A percentile compares a stretch with the other conserved stretches of the same genome.
phyloP scores from a whole-genome alignment of 2,329 filamentous ascomycete genomes.

The Colletotrichum tropicale region DNA sequence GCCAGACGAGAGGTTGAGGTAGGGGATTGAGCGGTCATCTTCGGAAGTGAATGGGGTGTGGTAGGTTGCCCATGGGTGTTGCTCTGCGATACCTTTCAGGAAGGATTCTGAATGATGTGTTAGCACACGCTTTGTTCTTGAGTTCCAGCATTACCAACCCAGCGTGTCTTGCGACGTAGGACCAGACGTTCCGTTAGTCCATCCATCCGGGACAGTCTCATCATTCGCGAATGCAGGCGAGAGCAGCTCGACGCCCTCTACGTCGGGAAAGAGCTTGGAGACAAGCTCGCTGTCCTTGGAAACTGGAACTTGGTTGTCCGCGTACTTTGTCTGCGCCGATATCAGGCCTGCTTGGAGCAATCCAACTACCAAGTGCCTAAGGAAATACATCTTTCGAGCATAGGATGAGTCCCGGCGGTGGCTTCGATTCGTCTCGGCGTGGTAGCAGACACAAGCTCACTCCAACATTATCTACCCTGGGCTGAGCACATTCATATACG shows the following conservation, averaged over 20 bases:
- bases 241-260: constrained; percentile 22
- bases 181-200: constrained; percentile 28
- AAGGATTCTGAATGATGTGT: constrained; percentile 17
- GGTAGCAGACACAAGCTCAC: too few species aligned
- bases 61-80: constrained; percentile 25
- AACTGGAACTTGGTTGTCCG: not conserved
- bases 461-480: too few species aligned
- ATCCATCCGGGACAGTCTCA: constrained; percentile 23
- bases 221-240: constrained; percentile 28
- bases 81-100: constrained; percentile 19
- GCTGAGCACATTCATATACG: too few species aligned
- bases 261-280: not conserved
- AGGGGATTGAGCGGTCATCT: constrained; percentile 24
- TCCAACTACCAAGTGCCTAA: not conserved
- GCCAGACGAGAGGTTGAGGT: constrained; percentile 18
- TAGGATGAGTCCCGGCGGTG: fast-evolving
- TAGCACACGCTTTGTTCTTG: not conserved
- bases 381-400: not conserved
- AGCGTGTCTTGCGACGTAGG: constrained; percentile 25
- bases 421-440: not conserved
- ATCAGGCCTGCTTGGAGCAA: not conserved
- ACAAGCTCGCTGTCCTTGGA: not conserved
- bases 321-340: constrained; percentile 1
- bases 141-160: not conserved
- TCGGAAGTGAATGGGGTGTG: constrained; percentile 23